Evolutionary conservation across 495 filamentous ascomycete species (phyloP).

Genomic region (Peziza echinospora): DNA sequence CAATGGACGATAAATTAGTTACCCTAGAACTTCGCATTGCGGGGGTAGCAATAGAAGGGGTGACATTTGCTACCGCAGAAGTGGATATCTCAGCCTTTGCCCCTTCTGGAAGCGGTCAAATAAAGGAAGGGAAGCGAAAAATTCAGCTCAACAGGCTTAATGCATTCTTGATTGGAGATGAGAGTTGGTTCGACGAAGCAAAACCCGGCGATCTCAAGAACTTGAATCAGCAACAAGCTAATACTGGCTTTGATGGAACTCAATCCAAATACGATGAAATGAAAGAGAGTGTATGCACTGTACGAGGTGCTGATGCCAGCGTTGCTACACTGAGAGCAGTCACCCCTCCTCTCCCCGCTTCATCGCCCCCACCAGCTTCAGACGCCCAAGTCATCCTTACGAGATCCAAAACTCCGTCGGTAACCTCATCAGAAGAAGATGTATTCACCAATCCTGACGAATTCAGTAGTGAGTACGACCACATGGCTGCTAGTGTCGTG

Average conservation of each 20-base stretch:
- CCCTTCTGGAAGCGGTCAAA: not conserved
- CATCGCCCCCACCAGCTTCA: not conserved
- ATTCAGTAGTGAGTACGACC: conserved; percentile 5
- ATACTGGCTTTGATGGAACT: not conserved
- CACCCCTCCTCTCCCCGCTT: not conserved
- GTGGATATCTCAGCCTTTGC: not conserved
- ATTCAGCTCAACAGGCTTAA: not conserved
- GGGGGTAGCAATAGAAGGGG: not conserved
- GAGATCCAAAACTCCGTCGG: not conserved
- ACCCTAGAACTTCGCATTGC: not conserved
- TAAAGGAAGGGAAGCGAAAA: not conserved
- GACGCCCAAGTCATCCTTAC: not conserved
- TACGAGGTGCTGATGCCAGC: not conserved
- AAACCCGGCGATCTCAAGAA: not conserved
- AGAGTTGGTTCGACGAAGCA: not conserved
- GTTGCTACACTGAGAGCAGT: not conserved
- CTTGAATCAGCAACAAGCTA: not conserved
- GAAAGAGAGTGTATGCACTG: not conserved
- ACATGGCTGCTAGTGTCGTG: not conserved
- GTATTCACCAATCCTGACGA: conserved; percentile 11
- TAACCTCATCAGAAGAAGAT: conserved; percentile 7
- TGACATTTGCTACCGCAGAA: not conserved
- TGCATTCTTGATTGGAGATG: not conserved
- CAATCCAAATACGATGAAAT: not conserved
- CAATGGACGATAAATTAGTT: not conserved